Conservation (phyloP, 176 grass and related monocot species). For the Olyra latifolia region DNA sequence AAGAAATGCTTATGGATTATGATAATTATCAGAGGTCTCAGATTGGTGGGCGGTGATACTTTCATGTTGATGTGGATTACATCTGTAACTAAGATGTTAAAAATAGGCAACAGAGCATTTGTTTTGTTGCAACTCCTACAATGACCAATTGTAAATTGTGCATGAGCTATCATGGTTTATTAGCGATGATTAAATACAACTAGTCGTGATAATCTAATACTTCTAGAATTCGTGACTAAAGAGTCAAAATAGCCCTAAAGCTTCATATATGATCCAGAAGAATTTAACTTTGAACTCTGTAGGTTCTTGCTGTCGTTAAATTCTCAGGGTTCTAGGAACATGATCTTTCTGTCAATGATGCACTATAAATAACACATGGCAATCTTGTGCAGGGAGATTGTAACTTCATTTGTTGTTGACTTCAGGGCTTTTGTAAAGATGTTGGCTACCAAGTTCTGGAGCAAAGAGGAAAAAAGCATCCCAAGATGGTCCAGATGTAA, state of each 20-base stretch:
- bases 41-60: slow-evolving; percentile 1
- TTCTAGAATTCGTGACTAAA: background rate
- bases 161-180: background rate
- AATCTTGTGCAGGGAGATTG: slow-evolving; percentile 80
- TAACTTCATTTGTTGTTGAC: slow-evolving; percentile 90
- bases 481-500: slow-evolving; percentile 70
- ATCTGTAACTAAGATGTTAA: background rate
- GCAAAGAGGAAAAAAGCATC: slow-evolving; percentile 53
- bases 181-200: background rate
- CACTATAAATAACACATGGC: slow-evolving; percentile 12
- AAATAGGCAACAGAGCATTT: background rate
- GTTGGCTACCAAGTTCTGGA: slow-evolving; percentile 72
- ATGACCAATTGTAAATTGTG: background rate
- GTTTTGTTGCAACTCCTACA: background rate
- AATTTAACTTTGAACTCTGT: background rate
- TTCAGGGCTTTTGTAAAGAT: slow-evolving; percentile 90
- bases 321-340: slow-evolving; percentile 11
- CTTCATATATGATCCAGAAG: background rate
- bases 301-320: slow-evolving; percentile 12
- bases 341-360: background rate
- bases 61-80: background rate
- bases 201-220: background rate
- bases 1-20: background rate
- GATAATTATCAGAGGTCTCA: background rate
- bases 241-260: background rate